Evolutionary conservation across 495 filamentous ascomycete genomes (phyloP).

Genomic region (Trichocladium uniseriatum): DNA sequence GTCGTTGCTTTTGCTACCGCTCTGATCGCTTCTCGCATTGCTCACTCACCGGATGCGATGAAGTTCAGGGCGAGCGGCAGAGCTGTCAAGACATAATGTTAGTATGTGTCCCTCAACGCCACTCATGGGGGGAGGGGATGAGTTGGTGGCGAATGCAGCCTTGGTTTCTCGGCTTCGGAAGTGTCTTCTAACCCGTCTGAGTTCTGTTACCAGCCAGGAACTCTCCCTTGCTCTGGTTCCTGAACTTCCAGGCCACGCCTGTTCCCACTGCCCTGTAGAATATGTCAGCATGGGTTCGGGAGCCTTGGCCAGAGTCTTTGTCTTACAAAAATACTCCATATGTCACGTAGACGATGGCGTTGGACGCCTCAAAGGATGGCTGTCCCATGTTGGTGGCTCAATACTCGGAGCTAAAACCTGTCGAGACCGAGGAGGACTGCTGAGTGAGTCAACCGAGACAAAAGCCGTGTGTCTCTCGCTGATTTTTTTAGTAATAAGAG

Average conservation of each 20-base stretch:
- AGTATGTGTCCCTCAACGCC: neutral
- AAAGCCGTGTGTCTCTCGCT: too few relatives aligned
- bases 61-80: slow-evolving; percentile 70
- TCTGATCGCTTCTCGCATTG: slow-evolving; percentile 22
- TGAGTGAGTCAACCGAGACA: too few relatives aligned
- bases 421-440: too few relatives aligned
- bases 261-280: slow-evolving; percentile 48
- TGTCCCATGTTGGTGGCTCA: slow-evolving; percentile 53
- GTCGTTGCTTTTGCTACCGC: slow-evolving; percentile 31
- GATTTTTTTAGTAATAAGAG: too few relatives aligned
- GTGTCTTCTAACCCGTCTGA: slow-evolving; percentile 54
- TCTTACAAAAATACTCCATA: slow-evolving; percentile 63
- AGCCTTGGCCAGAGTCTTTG: neutral
- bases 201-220: slow-evolving; percentile 63
- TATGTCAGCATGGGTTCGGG: slow-evolving; percentile 1
- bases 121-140: slow-evolving; percentile 6
- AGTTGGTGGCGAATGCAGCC: neutral
- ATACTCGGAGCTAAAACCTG: too few relatives aligned
- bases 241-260: slow-evolving; percentile 57
- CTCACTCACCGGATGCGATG: slow-evolving; percentile 72
- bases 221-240: slow-evolving; percentile 58
- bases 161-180: slow-evolving; percentile 3
- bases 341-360: slow-evolving; percentile 66
- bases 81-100: slow-evolving; percentile 35
- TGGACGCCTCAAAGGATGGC: slow-evolving; percentile 59